Percentiles rank a stretch among this genome's conserved stretches.
These are phyloP conservation scores for Gnetum montanum DNA, from an alignment of 75 land plant genomes.

Conservation along the genomic window DNA sequence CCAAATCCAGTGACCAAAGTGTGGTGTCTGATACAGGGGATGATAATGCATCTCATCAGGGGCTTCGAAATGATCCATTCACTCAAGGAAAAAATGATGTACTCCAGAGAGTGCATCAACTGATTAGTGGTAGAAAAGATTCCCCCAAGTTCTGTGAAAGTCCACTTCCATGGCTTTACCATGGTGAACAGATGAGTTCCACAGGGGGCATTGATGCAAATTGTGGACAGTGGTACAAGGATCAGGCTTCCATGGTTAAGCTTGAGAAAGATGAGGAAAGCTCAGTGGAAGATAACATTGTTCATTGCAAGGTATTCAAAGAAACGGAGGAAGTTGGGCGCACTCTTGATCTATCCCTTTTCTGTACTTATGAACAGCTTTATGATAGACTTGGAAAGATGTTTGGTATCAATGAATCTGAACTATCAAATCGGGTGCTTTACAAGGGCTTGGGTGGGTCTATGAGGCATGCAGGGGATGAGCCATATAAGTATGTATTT, in stretches of 20 bases:
- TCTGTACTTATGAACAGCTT: conserved; percentile 33
- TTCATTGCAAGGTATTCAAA: conserved; percentile 39
- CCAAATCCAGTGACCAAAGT: conserved; percentile 22
- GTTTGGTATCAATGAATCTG: conserved; percentile 22
- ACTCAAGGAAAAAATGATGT: conserved; percentile 45
- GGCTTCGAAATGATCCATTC: conserved; percentile 23
- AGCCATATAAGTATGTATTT: conserved; percentile 34
- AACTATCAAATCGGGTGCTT: conserved; percentile 20
- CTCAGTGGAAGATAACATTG: conserved; percentile 6
- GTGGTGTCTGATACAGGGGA: conserved; percentile 18
- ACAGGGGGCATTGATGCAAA: conserved; percentile 10
- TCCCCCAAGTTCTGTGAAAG: conserved; percentile 3
- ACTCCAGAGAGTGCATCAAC: conserved; percentile 3
- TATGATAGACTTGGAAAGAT: conserved; percentile 27
- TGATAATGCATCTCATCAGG: conserved; percentile 23
- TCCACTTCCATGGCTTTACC: background rate
- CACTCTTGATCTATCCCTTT: conserved; percentile 34
- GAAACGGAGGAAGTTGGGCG: conserved; percentile 47
- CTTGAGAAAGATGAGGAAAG: conserved; percentile 2
- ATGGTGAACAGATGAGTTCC: background rate
- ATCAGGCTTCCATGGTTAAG: conserved; percentile 9
- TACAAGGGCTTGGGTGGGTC: conserved; percentile 21
- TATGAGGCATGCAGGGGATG: conserved; percentile 25
- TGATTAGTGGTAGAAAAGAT: background rate
- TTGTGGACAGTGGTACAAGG: conserved; percentile 18